These are phyloP conservation scores for Sordaria brevicollis DNA, from an alignment of 495 filamentous ascomycete genomes.

Conservation along the genomic window DNA sequence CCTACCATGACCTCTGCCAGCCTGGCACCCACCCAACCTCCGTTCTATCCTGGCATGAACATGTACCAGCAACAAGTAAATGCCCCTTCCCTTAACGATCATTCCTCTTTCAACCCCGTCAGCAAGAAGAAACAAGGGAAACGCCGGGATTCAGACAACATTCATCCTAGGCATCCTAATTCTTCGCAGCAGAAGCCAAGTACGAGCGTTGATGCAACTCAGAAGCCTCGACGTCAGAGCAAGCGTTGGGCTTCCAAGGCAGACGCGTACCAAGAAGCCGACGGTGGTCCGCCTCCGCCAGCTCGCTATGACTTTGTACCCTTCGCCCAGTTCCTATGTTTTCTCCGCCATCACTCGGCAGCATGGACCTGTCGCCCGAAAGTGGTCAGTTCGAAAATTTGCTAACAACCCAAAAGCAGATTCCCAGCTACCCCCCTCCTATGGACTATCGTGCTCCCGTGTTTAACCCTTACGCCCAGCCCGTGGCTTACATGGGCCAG, in stretches of 20 bases:
- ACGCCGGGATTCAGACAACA: slow-evolving; percentile 36
- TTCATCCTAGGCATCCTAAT: slow-evolving; percentile 22
- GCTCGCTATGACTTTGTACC: slow-evolving; percentile 16
- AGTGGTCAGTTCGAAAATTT: slow-evolving; percentile 60
- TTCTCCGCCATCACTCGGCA: slow-evolving; percentile 25
- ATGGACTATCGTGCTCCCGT: slow-evolving; percentile 27
- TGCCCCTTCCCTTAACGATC: slow-evolving; percentile 39
- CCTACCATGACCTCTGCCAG: slow-evolving; percentile 56
- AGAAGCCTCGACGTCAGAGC: slow-evolving; percentile 27
- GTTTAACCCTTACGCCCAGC: slow-evolving; percentile 26
- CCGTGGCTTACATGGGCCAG: slow-evolving; percentile 37
- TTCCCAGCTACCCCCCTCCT: slow-evolving; percentile 30
- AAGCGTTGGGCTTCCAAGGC: slow-evolving; percentile 27
- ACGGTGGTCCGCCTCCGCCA: slow-evolving; percentile 11
- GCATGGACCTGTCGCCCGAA: slow-evolving; percentile 54
- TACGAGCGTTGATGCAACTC: slow-evolving; percentile 13
- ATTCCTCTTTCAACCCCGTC: slow-evolving; percentile 17
- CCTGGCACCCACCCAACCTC: slow-evolving; percentile 47
- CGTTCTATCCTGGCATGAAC: slow-evolving; percentile 48
- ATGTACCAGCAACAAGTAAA: slow-evolving; percentile 57
- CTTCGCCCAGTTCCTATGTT: slow-evolving; percentile 23
- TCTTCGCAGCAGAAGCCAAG: slow-evolving; percentile 18
- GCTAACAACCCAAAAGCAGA: slow-evolving; percentile 59
- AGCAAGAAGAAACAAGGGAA: slow-evolving; percentile 30
- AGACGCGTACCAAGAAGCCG: slow-evolving; percentile 12